phyloP scores from a whole-genome alignment of 768 basidiomycete genomes.

The Phanerodontia chrysosporium region DNA sequence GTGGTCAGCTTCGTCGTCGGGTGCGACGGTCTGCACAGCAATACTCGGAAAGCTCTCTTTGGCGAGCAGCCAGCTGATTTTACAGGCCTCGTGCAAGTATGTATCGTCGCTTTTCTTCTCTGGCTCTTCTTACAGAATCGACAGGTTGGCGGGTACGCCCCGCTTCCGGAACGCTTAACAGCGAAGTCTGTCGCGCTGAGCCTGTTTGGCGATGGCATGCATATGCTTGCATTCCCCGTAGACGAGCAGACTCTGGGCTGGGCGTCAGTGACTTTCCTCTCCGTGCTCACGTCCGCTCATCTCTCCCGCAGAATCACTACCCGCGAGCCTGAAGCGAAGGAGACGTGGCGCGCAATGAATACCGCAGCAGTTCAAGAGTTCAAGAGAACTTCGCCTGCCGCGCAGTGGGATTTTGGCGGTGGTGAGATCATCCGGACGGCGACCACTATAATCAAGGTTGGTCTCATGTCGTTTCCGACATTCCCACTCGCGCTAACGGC shows the following conservation, averaged over 20 bases:
- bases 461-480: neutral
- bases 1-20: constrained; percentile 38
- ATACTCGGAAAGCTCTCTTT: constrained; percentile 25
- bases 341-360: constrained; percentile 37
- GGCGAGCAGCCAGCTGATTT: constrained; percentile 3
- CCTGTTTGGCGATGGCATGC: neutral
- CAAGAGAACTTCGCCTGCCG: constrained; percentile 19
- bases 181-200: neutral
- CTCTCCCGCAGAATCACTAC: constrained; percentile 24
- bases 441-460: constrained; percentile 27
- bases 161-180: neutral
- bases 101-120: neutral
- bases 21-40: constrained; percentile 43
- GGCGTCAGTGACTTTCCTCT: neutral
- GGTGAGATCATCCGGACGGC: constrained; percentile 23
- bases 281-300: neutral
- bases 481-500: neutral
- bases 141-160: neutral
- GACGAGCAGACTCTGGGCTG: neutral
- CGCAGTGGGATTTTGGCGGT: constrained; percentile 23
- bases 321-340: constrained; percentile 34
- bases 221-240: neutral
- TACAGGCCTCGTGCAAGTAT: constrained; percentile 5
- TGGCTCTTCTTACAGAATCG: neutral
- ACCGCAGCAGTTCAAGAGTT: constrained; percentile 1